Conservation (phyloP, 2,329 filamentous ascomycete genomes). For the Penicillium polonicum region DNA sequence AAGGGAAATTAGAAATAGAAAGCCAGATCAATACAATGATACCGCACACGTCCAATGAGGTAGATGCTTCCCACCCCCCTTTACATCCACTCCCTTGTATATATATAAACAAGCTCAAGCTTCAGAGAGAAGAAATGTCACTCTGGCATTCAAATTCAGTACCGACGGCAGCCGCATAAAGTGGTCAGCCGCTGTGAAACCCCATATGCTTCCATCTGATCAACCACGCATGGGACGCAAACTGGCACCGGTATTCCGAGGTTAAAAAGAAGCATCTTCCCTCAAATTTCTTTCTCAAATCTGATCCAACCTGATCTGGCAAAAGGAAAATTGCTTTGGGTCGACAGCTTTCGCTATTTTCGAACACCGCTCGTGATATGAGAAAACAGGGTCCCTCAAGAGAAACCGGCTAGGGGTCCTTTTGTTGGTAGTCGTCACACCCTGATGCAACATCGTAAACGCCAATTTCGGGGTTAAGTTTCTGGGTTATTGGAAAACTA, state of each 20-base stretch:
- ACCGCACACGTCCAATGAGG: constrained; percentile 12
- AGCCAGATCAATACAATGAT: constrained; percentile 1
- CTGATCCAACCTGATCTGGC: background rate
- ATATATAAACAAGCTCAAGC: constrained; percentile 26
- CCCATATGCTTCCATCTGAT: constrained; percentile 36
- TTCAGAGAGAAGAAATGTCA: constrained; percentile 20
- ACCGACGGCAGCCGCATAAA: constrained; percentile 34
- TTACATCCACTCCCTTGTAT: constrained; percentile 5
- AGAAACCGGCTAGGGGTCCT: constrained; percentile 12
- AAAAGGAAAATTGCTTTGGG: background rate
- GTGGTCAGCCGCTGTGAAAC: constrained; percentile 42
- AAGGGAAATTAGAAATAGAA: constrained; percentile 5
- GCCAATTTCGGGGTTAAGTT: constrained; percentile 15
- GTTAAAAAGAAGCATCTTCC: constrained; percentile 13
- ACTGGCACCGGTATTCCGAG: constrained; percentile 8
- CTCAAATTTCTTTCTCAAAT: background rate
- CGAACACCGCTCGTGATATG: constrained; percentile 12
- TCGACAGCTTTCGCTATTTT: constrained; percentile 13
- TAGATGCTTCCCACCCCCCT: background rate
- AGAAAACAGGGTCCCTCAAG: constrained; percentile 4
- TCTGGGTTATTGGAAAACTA: constrained; percentile 9
- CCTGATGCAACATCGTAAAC: constrained; percentile 26
- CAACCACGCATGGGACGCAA: constrained; percentile 31
- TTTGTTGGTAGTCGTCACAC: constrained; percentile 19
- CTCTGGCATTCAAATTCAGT: constrained; percentile 33